Conservation (phyloP, 2,329 filamentous ascomycete species). For the Dactylonectria macrodidyma region DNA sequence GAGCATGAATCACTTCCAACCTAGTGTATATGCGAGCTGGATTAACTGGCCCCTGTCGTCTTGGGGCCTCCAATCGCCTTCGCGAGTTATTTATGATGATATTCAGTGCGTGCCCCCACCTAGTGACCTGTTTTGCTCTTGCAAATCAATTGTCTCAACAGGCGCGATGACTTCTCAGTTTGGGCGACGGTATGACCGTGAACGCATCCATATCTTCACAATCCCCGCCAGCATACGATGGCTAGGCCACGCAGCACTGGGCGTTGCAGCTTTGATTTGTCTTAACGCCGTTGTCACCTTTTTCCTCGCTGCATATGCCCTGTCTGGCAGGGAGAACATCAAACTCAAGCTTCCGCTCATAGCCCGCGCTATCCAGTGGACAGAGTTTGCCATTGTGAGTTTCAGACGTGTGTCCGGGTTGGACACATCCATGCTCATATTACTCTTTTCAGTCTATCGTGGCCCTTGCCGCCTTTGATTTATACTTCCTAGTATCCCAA, state of each 20-base stretch:
- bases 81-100: neutral
- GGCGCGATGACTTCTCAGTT: neutral
- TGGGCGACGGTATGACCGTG: neutral
- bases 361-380: slow-evolving; percentile 5
- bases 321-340: neutral
- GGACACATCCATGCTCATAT: neutral
- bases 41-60: neutral
- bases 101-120: neutral
- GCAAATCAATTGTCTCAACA: neutral
- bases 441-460: neutral
- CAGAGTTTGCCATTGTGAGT: neutral
- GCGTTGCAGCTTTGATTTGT: neutral
- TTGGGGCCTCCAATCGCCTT: neutral
- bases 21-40: neutral
- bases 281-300: neutral
- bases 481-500: neutral
- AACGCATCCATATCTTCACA: neutral
- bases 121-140: neutral
- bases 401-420: neutral
- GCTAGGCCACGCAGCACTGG: neutral
- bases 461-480: neutral
- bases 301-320: neutral
- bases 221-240: neutral
- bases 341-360: slow-evolving; percentile 2
- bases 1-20: neutral